phyloP scores from a whole-genome alignment of 2,329 filamentous ascomycete species.

The Phialemonium atrogriseum region DNA sequence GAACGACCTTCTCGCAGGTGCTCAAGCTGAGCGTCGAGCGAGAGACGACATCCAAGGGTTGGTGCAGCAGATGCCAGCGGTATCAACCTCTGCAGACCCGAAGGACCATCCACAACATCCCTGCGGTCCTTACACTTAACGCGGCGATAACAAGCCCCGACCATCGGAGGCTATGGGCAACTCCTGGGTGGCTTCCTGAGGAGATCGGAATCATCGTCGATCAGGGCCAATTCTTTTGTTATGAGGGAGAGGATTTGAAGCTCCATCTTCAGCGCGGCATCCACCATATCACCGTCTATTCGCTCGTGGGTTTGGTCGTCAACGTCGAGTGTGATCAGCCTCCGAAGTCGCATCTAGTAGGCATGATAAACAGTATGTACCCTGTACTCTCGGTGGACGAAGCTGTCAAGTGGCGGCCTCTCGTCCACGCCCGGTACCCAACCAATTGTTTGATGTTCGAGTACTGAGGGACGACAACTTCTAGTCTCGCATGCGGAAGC shows the following conservation, averaged over 20 bases:
- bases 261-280: slow-evolving; percentile 70
- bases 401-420: not conserved
- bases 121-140: slow-evolving; percentile 83
- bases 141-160: slow-evolving; percentile 65
- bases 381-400: not conserved
- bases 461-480: slow-evolving; percentile 15
- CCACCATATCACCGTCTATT: slow-evolving; percentile 80
- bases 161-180: slow-evolving; percentile 76
- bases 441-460: not conserved
- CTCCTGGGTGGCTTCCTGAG: slow-evolving; percentile 83
- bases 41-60: slow-evolving; percentile 81
- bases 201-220: slow-evolving; percentile 91
- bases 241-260: slow-evolving; percentile 83
- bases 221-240: slow-evolving; percentile 88
- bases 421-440: not conserved
- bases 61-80: slow-evolving; percentile 84
- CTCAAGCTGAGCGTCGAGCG: slow-evolving; percentile 89
- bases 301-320: slow-evolving; percentile 79
- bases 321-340: slow-evolving; percentile 82
- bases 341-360: slow-evolving; percentile 84
- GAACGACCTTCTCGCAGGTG: slow-evolving; percentile 74
- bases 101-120: slow-evolving; percentile 75
- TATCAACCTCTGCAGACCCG: slow-evolving; percentile 83
- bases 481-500: slow-evolving; percentile 59
- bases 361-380: slow-evolving; percentile 70